Evolutionary conservation across 2,329 filamentous ascomycete genomes (phyloP).

Genomic region (Sordariomycetes sp.): DNA sequence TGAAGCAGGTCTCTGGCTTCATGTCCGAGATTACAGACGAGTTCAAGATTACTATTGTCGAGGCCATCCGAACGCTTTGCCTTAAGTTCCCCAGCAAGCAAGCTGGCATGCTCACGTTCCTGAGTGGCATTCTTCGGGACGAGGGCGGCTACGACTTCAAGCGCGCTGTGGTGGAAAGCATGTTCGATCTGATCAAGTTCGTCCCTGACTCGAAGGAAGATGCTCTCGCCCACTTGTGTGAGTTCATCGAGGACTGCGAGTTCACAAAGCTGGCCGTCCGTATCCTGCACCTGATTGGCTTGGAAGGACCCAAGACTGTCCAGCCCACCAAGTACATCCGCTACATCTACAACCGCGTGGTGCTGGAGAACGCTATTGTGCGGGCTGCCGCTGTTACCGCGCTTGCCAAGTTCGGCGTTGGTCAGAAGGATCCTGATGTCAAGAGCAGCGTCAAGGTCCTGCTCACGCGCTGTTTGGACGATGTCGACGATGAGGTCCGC

Average conservation of each 20-base stretch:
- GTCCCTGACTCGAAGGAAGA: conserved; percentile 78
- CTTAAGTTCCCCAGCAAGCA: conserved; percentile 98
- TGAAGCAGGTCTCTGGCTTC: conserved; percentile 97
- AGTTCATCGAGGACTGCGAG: conserved; percentile 99
- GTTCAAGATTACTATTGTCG: conserved; percentile 99
- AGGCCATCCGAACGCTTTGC: conserved; percentile 92
- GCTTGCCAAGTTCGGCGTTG: conserved; percentile 92
- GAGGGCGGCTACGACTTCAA: conserved; percentile 99
- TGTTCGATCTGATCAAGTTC: conserved; percentile 99
- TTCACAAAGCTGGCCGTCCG: conserved; percentile 96
- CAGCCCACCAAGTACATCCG: conserved; percentile 98
- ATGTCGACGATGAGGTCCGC: conserved; percentile 94
- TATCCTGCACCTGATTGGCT: conserved; percentile 85
- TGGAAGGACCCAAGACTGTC: conserved; percentile 89
- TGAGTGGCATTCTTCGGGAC: conserved; percentile 91
- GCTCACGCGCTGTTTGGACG: conserved; percentile 86
- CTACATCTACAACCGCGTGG: conserved; percentile 98
- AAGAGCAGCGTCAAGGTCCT: conserved; percentile 93
- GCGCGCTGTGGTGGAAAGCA: conserved; percentile 93
- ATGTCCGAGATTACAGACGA: conserved; percentile 99
- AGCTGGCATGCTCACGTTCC: conserved; percentile 93
- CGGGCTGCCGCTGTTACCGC: conserved; percentile 92
- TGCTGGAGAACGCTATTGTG: conserved; percentile 93
- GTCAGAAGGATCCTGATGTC: conserved; percentile 91
- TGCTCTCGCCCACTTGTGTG: conserved; percentile 88